Evolutionary conservation across 2,329 filamentous ascomycete genomes (phyloP).

Genomic region (Aspergillus fumigatiaffinis): DNA sequence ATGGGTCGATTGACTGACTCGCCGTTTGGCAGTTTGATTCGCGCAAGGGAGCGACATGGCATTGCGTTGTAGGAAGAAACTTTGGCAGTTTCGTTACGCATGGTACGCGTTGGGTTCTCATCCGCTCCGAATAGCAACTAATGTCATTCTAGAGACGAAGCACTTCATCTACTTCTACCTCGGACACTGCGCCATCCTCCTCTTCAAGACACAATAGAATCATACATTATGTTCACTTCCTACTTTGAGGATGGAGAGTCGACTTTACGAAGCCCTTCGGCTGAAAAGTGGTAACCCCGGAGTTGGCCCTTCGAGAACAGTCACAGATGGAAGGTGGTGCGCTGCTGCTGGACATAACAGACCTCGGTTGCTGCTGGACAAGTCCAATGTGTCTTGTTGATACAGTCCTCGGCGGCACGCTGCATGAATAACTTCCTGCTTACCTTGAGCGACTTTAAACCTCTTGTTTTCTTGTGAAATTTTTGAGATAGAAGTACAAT

Average conservation of each 20-base stretch:
- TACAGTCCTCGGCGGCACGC: background rate
- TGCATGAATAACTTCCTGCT: background rate
- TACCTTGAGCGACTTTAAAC: background rate
- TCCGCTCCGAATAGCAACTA: background rate
- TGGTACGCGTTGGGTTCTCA: slow-evolving; percentile 54
- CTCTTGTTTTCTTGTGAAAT: background rate
- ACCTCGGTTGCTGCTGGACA: background rate
- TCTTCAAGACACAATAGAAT: slow-evolving; percentile 92
- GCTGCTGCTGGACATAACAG: background rate
- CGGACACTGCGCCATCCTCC: slow-evolving; percentile 92
- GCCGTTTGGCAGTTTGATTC: slow-evolving; percentile 72
- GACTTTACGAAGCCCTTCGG: background rate
- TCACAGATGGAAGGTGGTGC: background rate
- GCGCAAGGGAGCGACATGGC: slow-evolving; percentile 96
- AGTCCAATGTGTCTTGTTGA: background rate
- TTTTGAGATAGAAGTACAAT: background rate
- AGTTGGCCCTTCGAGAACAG: background rate
- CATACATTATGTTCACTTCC: background rate
- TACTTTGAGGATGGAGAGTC: background rate
- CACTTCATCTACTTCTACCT: slow-evolving; percentile 99
- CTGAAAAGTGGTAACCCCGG: background rate
- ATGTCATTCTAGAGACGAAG: slow-evolving; percentile 72
- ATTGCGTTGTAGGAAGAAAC: slow-evolving; percentile 97
- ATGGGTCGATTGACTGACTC: slow-evolving; percentile 13
- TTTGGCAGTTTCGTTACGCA: slow-evolving; percentile 99